These are phyloP conservation scores for Saccharata proteae DNA, from an alignment of 2,329 filamentous ascomycete species.

Conservation along the genomic window DNA sequence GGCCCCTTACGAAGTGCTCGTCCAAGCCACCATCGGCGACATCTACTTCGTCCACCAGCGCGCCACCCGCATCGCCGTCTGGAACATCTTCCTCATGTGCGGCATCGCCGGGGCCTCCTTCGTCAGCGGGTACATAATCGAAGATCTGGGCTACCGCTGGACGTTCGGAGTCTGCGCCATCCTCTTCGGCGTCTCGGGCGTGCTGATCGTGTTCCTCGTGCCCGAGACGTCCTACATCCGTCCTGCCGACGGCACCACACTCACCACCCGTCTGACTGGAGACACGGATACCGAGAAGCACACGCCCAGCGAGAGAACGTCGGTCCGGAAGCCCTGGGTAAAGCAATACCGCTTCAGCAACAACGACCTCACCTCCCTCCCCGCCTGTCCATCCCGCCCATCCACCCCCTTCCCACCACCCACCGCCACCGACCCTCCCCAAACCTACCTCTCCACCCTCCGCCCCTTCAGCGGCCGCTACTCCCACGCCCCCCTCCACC, in stretches of 20 bases:
- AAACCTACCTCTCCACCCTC: constrained; percentile 17
- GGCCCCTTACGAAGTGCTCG: constrained; percentile 40
- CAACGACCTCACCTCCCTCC: too few species aligned
- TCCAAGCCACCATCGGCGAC: constrained; percentile 39
- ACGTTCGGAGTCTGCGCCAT: constrained; percentile 30
- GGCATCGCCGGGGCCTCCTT: constrained; percentile 27
- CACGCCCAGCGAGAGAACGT: constrained; percentile 10
- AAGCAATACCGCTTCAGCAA: too few species aligned
- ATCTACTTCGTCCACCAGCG: constrained; percentile 35
- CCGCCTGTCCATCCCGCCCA: too few species aligned
- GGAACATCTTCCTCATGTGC: constrained; percentile 28
- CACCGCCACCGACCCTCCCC: too few species aligned
- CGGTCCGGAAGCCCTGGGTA: too few species aligned
- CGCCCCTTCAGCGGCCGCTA: constrained; percentile 20
- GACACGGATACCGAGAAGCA: constrained; percentile 2
- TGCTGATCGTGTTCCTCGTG: constrained; percentile 19
- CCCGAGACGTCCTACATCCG: constrained; percentile 19
- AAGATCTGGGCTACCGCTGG: constrained; percentile 29
- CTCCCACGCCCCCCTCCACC: constrained; percentile 20
- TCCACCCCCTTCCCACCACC: too few species aligned
- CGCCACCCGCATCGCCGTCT: constrained; percentile 26
- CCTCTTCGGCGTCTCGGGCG: constrained; percentile 21
- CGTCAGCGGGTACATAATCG: constrained; percentile 28
- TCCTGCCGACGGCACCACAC: constrained; percentile 3
- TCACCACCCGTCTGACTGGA: too few species aligned